Conservation (phyloP, 169 alveolate species). For the Plasmodium adleri region DNA sequence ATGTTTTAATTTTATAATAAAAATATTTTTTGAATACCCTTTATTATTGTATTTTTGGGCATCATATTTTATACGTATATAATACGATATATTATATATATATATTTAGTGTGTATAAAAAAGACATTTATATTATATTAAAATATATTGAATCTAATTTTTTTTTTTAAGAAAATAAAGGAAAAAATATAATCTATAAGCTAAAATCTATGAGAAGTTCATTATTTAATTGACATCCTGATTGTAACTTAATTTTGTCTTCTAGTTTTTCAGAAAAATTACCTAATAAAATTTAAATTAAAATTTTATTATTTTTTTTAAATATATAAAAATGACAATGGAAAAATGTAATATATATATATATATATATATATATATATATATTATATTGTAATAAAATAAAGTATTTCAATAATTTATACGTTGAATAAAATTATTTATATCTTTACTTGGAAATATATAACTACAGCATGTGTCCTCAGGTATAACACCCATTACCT, state of each 20-base stretch:
- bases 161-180: too few species aligned
- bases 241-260: conserved; percentile 61
- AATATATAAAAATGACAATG: background rate
- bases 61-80: too few species aligned
- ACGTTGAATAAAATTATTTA: too few species aligned
- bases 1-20: too few species aligned
- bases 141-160: background rate
- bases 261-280: conserved; percentile 69
- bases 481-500: conserved; percentile 75
- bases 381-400: background rate
- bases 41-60: too few species aligned
- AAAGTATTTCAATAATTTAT: too few species aligned
- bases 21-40: too few species aligned
- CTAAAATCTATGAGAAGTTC: conserved; percentile 57
- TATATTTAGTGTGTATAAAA: background rate
- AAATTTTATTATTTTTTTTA: background rate
- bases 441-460: conserved; percentile 53
- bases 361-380: background rate
- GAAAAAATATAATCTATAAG: background rate
- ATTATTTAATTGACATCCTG: conserved; percentile 72
- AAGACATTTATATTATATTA: background rate
- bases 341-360: background rate
- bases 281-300: conserved; percentile 14
- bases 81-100: background rate
- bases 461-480: conserved; percentile 14